Percentiles rank a stretch among this genome's conserved stretches.
Evolutionary conservation across 352 stramenopile genomes (phyloP).

Genomic region (Phytophthora tubulina): DNA sequence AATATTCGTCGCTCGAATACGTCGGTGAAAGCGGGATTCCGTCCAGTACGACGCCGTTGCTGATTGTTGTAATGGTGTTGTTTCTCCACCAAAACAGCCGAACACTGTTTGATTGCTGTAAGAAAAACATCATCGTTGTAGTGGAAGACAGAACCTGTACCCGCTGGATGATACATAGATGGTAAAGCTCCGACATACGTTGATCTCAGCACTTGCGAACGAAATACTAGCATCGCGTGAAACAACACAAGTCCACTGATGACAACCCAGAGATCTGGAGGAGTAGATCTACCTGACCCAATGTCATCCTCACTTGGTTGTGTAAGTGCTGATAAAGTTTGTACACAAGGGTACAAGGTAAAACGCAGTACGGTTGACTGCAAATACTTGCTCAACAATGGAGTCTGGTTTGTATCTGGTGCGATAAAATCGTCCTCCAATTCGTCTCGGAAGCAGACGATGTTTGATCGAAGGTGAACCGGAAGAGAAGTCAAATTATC

Average conservation of each 20-base stretch:
- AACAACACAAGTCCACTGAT: slow-evolving; percentile 57
- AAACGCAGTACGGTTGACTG: slow-evolving; percentile 54
- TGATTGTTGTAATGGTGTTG: slow-evolving; percentile 2
- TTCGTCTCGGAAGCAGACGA: slow-evolving; percentile 45
- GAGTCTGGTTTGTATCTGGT: neutral
- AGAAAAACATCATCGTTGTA: slow-evolving; percentile 34
- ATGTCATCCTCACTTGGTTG: slow-evolving; percentile 26
- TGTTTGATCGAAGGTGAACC: slow-evolving; percentile 34
- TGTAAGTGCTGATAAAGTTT: slow-evolving; percentile 27
- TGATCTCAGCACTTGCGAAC: slow-evolving; percentile 20
- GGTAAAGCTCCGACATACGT: slow-evolving; percentile 18
- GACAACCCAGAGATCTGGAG: slow-evolving; percentile 32
- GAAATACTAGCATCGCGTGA: slow-evolving; percentile 46
- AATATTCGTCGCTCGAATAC: slow-evolving; percentile 24
- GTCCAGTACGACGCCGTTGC: slow-evolving; percentile 7
- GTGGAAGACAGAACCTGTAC: slow-evolving; percentile 10
- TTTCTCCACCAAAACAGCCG: slow-evolving; percentile 25
- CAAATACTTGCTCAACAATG: slow-evolving; percentile 51
- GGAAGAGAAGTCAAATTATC: slow-evolving; percentile 32
- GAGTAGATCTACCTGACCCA: neutral
- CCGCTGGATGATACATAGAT: slow-evolving; percentile 2
- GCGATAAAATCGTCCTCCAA: neutral
- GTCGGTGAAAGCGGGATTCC: neutral
- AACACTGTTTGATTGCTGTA: slow-evolving; percentile 39
- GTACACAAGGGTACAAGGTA: slow-evolving; percentile 35